A percentile compares a stretch with the other conserved stretches of the same genome.
Evolutionary conservation across 805 yeast species (phyloP).

Genomic region (Lachancea mirantina): DNA sequence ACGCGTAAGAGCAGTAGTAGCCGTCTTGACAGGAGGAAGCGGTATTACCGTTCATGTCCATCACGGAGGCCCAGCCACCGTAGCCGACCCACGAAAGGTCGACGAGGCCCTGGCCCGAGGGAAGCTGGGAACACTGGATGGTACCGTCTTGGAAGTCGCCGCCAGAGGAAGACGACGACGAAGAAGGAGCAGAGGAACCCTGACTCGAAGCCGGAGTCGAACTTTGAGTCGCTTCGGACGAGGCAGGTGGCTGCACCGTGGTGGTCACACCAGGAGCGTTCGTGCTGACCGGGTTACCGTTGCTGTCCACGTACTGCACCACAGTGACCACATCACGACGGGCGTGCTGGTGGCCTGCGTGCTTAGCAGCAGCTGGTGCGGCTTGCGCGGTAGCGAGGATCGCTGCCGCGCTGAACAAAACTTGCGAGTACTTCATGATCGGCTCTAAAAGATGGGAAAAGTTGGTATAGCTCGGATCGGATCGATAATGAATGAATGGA

Average conservation of each 20-base stretch:
- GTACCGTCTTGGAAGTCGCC: conserved; percentile 78
- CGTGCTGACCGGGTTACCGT: conserved; percentile 21
- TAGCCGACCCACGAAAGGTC: conserved; percentile 48
- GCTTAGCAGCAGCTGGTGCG: conserved; percentile 22
- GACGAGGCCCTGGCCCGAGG: conserved; percentile 68
- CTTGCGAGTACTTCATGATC: conserved; percentile 3
- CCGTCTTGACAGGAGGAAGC: conserved; percentile 73
- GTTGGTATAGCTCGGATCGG: too few relatives aligned
- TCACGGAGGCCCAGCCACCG: conserved; percentile 43
- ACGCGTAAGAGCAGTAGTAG: conserved; percentile 92
- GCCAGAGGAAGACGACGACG: conserved; percentile 21
- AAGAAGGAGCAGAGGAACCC: conserved; percentile 13
- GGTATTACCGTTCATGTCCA: conserved; percentile 44
- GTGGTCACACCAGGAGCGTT: conserved; percentile 11
- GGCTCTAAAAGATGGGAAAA: conserved; percentile 7
- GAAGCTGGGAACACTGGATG: conserved; percentile 59
- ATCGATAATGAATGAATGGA: too few relatives aligned
- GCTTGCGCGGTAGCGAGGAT: conserved; percentile 13
- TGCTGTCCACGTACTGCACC: conserved; percentile 27
- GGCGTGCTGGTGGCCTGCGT: conserved; percentile 20
- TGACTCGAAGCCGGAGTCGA: conserved; percentile 19
- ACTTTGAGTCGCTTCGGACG: conserved; percentile 18
- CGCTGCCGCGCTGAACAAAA: conserved; percentile 2
- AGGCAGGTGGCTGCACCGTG: conserved; percentile 13
- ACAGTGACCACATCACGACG: conserved; percentile 30